Evolutionary conservation across 768 basidiomycete species (phyloP), one percentile per base, ranked within the genome.

Genomic region (Lentinus tigrinus): DNA sequence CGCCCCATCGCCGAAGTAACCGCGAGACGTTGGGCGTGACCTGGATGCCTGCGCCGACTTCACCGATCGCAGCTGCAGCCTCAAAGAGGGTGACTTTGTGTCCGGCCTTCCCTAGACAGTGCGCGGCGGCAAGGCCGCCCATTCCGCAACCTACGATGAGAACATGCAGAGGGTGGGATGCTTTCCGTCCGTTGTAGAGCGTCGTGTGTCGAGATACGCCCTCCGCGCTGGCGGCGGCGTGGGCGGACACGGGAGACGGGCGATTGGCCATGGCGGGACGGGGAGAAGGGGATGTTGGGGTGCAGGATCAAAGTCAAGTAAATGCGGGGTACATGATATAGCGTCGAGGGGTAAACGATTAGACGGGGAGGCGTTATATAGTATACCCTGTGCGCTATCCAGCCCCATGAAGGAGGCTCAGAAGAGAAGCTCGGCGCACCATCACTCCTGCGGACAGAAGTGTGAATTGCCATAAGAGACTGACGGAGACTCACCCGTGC

Each of bases 31-130:
- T 78, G 7, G 77, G 77, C 5, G 76, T 66, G 48, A 78, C 75
- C 58, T 77, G 76, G 62, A 77, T 77, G 51, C 76, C 75, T 0
- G 76, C 75, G 57, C 75, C 75, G 37, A 76, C 75, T 52, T 77
- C 77, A n/a, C 74, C 73, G 3, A 78, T 69, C 3, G 65, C 69
- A 14, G 65, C 36, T 2, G 76, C 75, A 26, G 74, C 60, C 63
- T 78, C 77, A 63, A 77, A 58, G 21, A 77, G 65, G 4, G 73
- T 75, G 31, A 78, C 66, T 14, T 63, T 68, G 70, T 77, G 77
- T 2, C 76, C 75, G 13, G 75, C 75, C 50, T 75, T 69, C 9
- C 71, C 70, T 57, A 78, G 70, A 36, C 72, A 70, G 63, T 72
- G 67, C 0, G 75, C 70, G 31, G 77, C 76, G 14, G 75, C 72